Evolutionary conservation across 2,329 filamentous ascomycete species (phyloP).

Genomic region (Apiospora rasikravindrae): DNA sequence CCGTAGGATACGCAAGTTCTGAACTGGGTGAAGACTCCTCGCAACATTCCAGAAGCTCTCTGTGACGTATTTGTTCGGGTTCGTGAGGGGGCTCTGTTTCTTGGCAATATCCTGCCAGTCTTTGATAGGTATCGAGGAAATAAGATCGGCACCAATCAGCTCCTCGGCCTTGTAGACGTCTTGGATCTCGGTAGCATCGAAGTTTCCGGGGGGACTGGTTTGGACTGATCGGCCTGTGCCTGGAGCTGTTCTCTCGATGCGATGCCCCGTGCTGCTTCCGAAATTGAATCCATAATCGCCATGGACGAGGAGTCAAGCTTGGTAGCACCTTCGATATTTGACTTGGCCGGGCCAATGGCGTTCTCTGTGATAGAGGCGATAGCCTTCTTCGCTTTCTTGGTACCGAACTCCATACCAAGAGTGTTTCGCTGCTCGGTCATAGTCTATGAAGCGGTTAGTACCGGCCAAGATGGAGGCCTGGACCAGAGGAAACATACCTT

Average conservation of each 20-base stretch:
- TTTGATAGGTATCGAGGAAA: conserved; percentile 70
- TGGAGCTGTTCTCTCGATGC: conserved; percentile 70
- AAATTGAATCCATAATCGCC: conserved; percentile 69
- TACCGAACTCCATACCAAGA: conserved; percentile 80
- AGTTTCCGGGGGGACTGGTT: conserved; percentile 76
- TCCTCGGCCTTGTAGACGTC: conserved; percentile 74
- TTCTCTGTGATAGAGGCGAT: conserved; percentile 66
- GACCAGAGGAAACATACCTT: conserved; percentile 39
- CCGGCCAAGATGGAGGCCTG: not conserved
- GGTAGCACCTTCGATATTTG: conserved; percentile 37
- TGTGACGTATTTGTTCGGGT: conserved; percentile 69
- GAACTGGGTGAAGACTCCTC: conserved; percentile 57
- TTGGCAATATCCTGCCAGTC: conserved; percentile 76
- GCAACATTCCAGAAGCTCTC: conserved; percentile 61
- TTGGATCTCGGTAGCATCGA: conserved; percentile 67
- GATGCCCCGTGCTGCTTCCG: conserved; percentile 66
- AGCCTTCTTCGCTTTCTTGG: conserved; percentile 83
- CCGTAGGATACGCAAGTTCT: conserved; percentile 62
- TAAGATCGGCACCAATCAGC: conserved; percentile 70
- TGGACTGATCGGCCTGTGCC: conserved; percentile 67
- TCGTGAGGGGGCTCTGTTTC: conserved; percentile 59
- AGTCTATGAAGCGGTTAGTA: conserved; percentile 45
- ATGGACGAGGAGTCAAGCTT: conserved; percentile 61
- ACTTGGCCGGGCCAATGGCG: conserved; percentile 65
- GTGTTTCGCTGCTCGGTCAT: conserved; percentile 68